These are phyloP conservation scores for Suillus sp. DNA, from an alignment of 768 basidiomycete genomes.

Conservation along the genomic window DNA sequence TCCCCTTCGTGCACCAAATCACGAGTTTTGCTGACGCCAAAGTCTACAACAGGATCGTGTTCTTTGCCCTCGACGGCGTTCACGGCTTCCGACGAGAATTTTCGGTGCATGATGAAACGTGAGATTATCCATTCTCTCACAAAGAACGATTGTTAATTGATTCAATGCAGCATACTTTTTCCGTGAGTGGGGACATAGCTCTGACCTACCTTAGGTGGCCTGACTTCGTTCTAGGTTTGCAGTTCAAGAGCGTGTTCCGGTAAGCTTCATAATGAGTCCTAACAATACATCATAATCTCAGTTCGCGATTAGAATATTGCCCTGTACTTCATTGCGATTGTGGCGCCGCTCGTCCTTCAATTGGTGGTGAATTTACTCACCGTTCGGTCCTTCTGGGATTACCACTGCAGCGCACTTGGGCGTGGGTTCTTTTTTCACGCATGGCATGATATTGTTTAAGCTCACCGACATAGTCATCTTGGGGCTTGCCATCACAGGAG, in stretches of 20 bases:
- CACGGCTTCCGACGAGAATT: slow-evolving; percentile 78
- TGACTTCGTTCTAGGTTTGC: slow-evolving; percentile 52
- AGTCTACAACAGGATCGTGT: slow-evolving; percentile 47
- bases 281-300: slow-evolving; percentile 15
- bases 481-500: slow-evolving; percentile 72
- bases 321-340: slow-evolving; percentile 54
- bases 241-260: slow-evolving; percentile 77
- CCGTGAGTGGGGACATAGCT: slow-evolving; percentile 22
- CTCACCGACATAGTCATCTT: slow-evolving; percentile 56
- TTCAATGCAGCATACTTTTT: slow-evolving; percentile 22
- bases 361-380: slow-evolving; percentile 70
- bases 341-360: slow-evolving; percentile 72
- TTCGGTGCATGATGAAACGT: slow-evolving; percentile 78
- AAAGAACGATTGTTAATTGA: slow-evolving; percentile 23
- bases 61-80: slow-evolving; percentile 65
- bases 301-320: slow-evolving; percentile 42
- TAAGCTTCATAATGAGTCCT: slow-evolving; percentile 35
- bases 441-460: slow-evolving; percentile 27
- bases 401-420: slow-evolving; percentile 65
- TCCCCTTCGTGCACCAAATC: neutral
- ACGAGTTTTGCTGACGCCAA: neutral
- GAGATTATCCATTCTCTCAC: slow-evolving; percentile 27
- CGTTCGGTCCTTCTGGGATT: slow-evolving; percentile 86
- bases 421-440: slow-evolving; percentile 34
- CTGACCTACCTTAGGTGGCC: neutral